Percentiles rank a stretch among this genome's conserved stretches.
Evolutionary conservation across 495 filamentous ascomycete species (phyloP).

Genomic region (Podospora comata): DNA sequence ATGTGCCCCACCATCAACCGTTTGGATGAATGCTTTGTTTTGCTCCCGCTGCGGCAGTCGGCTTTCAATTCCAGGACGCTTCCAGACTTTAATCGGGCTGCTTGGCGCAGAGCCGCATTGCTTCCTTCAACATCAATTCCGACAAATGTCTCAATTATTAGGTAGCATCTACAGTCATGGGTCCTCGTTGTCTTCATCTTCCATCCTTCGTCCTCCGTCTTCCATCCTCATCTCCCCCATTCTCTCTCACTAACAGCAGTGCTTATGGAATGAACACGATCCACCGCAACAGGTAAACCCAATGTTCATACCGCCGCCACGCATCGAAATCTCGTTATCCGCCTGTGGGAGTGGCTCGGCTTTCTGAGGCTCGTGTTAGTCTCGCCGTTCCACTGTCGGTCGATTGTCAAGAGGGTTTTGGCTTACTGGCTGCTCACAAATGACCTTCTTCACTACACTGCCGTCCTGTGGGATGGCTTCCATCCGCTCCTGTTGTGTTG

Average conservation of each 20-base stretch:
- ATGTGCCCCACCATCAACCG: neutral
- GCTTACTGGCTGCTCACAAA: slow-evolving; percentile 19
- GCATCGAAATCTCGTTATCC: slow-evolving; percentile 17
- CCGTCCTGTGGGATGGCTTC: slow-evolving; percentile 14
- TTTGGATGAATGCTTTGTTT: no score
- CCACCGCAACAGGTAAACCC: slow-evolving; percentile 26
- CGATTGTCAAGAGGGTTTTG: neutral
- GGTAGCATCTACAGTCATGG: no score
- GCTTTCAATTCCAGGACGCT: neutral
- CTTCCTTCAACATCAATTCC: no score
- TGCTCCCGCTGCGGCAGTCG: no score
- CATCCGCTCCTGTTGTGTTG: slow-evolving; percentile 29
- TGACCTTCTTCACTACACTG: neutral
- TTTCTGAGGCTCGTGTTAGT: slow-evolving; percentile 9
- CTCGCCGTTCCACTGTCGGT: neutral
- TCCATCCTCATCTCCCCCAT: neutral
- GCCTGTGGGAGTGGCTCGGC: slow-evolving; percentile 13
- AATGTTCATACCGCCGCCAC: slow-evolving; percentile 21
- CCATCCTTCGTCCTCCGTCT: neutral
- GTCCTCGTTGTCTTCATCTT: no score
- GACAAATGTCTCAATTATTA: no score
- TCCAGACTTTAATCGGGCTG: no score
- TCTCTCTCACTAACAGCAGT: slow-evolving; percentile 13
- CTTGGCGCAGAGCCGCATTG: no score
- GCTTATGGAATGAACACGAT: slow-evolving; percentile 17